Evolutionary conservation across 805 yeast genomes (phyloP), one percentile per base, ranked within the genome.

Genomic region (Tetrapisispora taiwanensis): DNA sequence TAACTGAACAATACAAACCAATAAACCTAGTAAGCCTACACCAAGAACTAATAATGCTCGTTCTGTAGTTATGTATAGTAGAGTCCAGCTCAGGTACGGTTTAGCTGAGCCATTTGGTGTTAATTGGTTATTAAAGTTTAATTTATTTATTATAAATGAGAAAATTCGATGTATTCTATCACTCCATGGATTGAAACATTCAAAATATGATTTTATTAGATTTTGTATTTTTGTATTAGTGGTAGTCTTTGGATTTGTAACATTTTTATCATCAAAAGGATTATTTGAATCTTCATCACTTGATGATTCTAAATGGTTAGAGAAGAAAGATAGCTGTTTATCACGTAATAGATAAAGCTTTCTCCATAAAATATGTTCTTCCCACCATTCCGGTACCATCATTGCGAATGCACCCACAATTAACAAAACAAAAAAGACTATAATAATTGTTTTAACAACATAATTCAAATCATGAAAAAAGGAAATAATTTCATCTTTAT

Each of bases 21-120:
- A 12, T 0, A 83, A 43, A 0, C 92, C 92, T 14, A 74, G 63
- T 0, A 80, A 5, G 0, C 82, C 84, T 0, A 85, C 49, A 1
- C 73, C 59, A 1, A 85, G 55, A 0, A 80, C 53, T 0, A 72
- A 52, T 1, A 73, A 45, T 0, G 89, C 74, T 12, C 75, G 69
- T 2, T 71, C 63, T 1, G 87, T 74, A 2, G 76, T 58, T n/a
- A 72, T 50, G 56, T 81, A 71, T 2, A 69, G 52, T 2, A 60
- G 47, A 2, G 67, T 42, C 73, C 73, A 71, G 24, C 59, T 59
- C 1, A 63, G 46, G 35, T 65, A 58, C 2, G 51, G 47, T 27
- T 32, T 45, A 36, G 35, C 9, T 14, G 28, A 3, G 27, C 5
- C 12, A 4, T 14, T 13, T 22, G 18, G 9, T 40, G 42, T 0